These are phyloP conservation scores for Aspergillus niger DNA, from an alignment of 2,329 filamentous ascomycete genomes.

Conservation along the genomic window DNA sequence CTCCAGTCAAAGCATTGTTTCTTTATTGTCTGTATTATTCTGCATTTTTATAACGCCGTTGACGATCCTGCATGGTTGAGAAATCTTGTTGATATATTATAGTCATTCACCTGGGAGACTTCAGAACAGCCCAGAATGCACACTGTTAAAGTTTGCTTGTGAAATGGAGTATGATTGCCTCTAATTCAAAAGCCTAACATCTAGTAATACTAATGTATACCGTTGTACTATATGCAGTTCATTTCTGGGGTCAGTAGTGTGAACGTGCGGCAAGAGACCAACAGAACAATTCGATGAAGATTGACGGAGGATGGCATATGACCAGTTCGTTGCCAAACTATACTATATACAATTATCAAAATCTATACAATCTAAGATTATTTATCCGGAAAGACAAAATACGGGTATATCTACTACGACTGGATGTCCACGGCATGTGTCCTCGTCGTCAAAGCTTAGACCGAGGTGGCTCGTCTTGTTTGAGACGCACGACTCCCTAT, in stretches of 20 bases:
- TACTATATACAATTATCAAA: not conserved
- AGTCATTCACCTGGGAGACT: not conserved
- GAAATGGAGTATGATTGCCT: too few species aligned
- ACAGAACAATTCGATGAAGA: too few species aligned
- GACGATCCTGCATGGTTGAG: too few species aligned
- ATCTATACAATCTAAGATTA: not conserved
- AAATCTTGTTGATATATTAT: too few species aligned
- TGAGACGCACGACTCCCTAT: slow-evolving; percentile 50
- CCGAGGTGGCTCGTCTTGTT: slow-evolving; percentile 42
- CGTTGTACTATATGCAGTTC: too few species aligned
- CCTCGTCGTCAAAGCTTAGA: slow-evolving; percentile 32
- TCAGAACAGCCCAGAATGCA: not conserved
- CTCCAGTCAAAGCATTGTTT: slow-evolving; percentile 14
- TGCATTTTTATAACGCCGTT: too few species aligned
- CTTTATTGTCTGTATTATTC: slow-evolving; percentile 12
- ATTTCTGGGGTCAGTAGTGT: too few species aligned
- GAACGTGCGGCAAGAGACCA: too few species aligned
- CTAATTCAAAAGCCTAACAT: too few species aligned
- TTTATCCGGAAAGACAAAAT: not conserved
- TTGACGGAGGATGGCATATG: too few species aligned
- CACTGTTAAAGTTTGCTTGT: not conserved
- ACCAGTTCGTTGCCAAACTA: not conserved
- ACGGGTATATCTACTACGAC: slow-evolving; percentile 14
- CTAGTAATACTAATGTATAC: too few species aligned
- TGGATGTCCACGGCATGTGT: not conserved